Evolutionary conservation across 2,329 filamentous ascomycete genomes (phyloP).

Genomic region (Colletotrichum australisinense): DNA sequence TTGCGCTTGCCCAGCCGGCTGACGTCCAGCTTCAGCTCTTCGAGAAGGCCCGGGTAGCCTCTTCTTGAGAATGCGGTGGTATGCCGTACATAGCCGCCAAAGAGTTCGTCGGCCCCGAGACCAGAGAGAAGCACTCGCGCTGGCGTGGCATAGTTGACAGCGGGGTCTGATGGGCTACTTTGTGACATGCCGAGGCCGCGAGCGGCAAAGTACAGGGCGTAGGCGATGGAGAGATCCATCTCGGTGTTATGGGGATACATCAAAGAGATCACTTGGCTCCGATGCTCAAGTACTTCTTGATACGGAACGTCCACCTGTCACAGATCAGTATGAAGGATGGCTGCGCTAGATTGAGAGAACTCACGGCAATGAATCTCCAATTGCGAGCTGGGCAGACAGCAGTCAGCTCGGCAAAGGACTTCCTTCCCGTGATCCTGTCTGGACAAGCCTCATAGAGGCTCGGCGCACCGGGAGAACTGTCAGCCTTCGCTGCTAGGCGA

Average conservation of each 20-base stretch:
- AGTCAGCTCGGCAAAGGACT: slow-evolving; percentile 80
- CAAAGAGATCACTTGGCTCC: slow-evolving; percentile 76
- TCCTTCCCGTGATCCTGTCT: slow-evolving; percentile 87
- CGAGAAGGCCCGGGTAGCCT: slow-evolving; percentile 78
- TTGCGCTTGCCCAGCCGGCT: slow-evolving; percentile 91
- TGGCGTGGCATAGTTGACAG: slow-evolving; percentile 69
- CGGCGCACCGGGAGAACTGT: slow-evolving; percentile 40
- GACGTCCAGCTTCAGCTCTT: slow-evolving; percentile 89
- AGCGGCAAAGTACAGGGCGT: slow-evolving; percentile 94
- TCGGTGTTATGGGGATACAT: slow-evolving; percentile 97
- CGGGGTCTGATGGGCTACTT: slow-evolving; percentile 40
- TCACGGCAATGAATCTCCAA: slow-evolving; percentile 85
- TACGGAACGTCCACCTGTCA: slow-evolving; percentile 83
- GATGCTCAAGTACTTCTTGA: slow-evolving; percentile 75
- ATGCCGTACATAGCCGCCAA: slow-evolving; percentile 92
- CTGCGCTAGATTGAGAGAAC: slow-evolving; percentile 39
- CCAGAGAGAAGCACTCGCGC: slow-evolving; percentile 91
- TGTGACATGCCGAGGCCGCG: slow-evolving; percentile 72
- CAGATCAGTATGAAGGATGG: not conserved
- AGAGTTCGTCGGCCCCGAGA: slow-evolving; percentile 94
- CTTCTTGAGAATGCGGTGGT: slow-evolving; percentile 77
- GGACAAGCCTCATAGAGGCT: slow-evolving; percentile 84
- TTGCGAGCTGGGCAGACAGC: slow-evolving; percentile 73
- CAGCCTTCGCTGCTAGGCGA: slow-evolving; percentile 68
- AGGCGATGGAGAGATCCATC: slow-evolving; percentile 97